These are phyloP conservation scores for Gymnopus androsaceus DNA, from an alignment of 1,284 basidiomycete genomes.

Conservation along the genomic window DNA sequence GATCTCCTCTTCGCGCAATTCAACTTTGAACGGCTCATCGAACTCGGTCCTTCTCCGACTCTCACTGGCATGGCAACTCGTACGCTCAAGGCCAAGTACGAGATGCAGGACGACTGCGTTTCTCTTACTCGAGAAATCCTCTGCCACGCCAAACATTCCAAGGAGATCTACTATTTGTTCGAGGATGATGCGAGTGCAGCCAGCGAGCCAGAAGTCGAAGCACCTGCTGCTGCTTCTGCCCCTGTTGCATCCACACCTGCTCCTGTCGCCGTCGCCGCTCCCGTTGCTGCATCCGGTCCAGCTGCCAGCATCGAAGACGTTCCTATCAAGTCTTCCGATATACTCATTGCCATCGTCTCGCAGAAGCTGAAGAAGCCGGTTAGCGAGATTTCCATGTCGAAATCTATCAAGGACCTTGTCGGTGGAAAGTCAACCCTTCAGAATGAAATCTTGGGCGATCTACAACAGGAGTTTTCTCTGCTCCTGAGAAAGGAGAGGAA, in stretches of 20 bases:
- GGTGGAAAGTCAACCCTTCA: conserved; percentile 98
- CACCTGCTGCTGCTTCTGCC: conserved; percentile 43
- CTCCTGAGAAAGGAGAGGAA: conserved; percentile 98
- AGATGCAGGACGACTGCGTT: conserved; percentile 84
- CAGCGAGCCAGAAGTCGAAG: conserved; percentile 44
- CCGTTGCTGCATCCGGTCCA: conserved; percentile 63
- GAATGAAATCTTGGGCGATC: conserved; percentile 94
- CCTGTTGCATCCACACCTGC: conserved; percentile 47
- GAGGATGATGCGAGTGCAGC: conserved; percentile 77
- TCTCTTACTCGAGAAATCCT: conserved; percentile 82
- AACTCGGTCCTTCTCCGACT: conserved; percentile 95
- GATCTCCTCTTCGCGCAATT: conserved; percentile 91
- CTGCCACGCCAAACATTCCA: conserved; percentile 93
- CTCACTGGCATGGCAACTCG: conserved; percentile 95
- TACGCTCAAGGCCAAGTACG: conserved; percentile 96
- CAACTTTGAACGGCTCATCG: conserved; percentile 92
- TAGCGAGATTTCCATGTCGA: conserved; percentile 87
- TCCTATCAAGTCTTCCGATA: conserved; percentile 90
- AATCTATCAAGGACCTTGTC: conserved; percentile 97
- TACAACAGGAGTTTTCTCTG: conserved; percentile 87
- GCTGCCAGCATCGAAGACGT: conserved; percentile 84
- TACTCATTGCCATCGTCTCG: conserved; percentile 87
- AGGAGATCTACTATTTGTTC: conserved; percentile 97
- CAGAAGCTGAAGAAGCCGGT: conserved; percentile 98
- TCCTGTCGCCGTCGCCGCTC: conserved; percentile 45